Conservation (phyloP, 2,329 filamentous ascomycete genomes). For the Cladosporium oxysporum region DNA sequence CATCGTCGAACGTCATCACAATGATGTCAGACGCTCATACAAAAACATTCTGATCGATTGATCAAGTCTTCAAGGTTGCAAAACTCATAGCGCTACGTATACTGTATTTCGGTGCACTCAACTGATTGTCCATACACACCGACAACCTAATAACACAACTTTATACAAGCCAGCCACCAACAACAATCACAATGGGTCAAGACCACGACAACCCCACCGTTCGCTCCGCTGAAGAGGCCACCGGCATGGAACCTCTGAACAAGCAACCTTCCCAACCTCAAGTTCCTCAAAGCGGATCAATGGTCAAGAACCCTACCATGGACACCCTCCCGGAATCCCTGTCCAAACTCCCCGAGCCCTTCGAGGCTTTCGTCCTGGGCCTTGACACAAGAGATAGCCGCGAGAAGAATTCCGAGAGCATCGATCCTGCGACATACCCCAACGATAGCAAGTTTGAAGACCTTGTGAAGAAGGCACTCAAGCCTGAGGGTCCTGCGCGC, state of each 20-base stretch:
- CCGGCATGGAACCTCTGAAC: constrained; percentile 21
- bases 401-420: constrained; percentile 15
- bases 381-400: constrained; percentile 20
- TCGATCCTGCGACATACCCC: constrained; percentile 10
- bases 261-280: constrained; percentile 17
- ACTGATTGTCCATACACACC: no score
- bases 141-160: no score
- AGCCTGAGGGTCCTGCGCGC: constrained; percentile 22
- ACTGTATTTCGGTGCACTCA: neutral
- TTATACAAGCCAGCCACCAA: neutral
- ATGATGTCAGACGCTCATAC: constrained; percentile 5
- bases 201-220: constrained; percentile 20
- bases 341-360: constrained; percentile 18
- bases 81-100: neutral
- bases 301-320: constrained; percentile 19
- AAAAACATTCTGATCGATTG: neutral
- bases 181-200: neutral
- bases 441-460: constrained; percentile 22
- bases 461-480: constrained; percentile 19
- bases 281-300: constrained; percentile 17
- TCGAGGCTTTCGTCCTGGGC: constrained; percentile 19
- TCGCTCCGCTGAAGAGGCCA: constrained; percentile 12
- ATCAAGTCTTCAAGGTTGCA: neutral
- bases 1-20: constrained; percentile 8
- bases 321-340: constrained; percentile 21